Percentiles rank a stretch among this genome's conserved stretches.
Evolutionary conservation across 257 asterid species (phyloP).

Genomic region (Scutellaria minor): DNA sequence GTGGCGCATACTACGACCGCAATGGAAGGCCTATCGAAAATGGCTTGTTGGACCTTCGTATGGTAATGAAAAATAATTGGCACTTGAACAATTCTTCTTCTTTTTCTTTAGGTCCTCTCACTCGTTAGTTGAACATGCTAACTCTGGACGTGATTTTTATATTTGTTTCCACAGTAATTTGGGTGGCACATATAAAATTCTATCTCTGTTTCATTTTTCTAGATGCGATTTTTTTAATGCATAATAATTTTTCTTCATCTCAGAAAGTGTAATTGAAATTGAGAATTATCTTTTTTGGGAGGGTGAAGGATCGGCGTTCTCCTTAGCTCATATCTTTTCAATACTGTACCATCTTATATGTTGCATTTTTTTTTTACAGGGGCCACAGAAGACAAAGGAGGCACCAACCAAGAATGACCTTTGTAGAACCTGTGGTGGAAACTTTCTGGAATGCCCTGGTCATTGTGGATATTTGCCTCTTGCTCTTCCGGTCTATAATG

Average conservation of each 20-base stretch:
- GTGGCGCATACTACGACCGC: slow-evolving; percentile 62
- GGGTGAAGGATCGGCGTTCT: neutral
- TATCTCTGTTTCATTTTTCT: too few relatives aligned
- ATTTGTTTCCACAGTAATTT: neutral
- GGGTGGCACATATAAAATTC: neutral
- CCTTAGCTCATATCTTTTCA: neutral
- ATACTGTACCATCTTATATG: neutral
- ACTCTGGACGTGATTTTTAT: too few relatives aligned
- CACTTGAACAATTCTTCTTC: too few relatives aligned
- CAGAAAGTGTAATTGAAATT: too few relatives aligned
- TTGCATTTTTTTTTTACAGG: slow-evolving; percentile 56
- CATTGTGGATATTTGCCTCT: slow-evolving; percentile 82
- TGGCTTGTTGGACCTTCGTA: slow-evolving; percentile 83
- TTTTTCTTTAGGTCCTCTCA: neutral
- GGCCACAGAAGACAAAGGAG: slow-evolving; percentile 68
- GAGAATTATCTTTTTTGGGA: too few relatives aligned
- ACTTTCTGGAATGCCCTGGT: slow-evolving; percentile 76
- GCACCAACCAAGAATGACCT: slow-evolving; percentile 67
- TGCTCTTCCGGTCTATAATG: slow-evolving; percentile 79
- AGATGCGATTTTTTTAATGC: too few relatives aligned
- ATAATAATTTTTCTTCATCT: neutral
- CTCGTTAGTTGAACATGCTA: too few relatives aligned
- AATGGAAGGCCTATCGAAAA: slow-evolving; percentile 46
- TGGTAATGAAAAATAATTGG: slow-evolving; percentile 45
- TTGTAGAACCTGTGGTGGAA: slow-evolving; percentile 77